Base-by-base conservation (phyloP, 1,284 basidiomycete genomes). In the Microbotryum violaceum region DNA sequence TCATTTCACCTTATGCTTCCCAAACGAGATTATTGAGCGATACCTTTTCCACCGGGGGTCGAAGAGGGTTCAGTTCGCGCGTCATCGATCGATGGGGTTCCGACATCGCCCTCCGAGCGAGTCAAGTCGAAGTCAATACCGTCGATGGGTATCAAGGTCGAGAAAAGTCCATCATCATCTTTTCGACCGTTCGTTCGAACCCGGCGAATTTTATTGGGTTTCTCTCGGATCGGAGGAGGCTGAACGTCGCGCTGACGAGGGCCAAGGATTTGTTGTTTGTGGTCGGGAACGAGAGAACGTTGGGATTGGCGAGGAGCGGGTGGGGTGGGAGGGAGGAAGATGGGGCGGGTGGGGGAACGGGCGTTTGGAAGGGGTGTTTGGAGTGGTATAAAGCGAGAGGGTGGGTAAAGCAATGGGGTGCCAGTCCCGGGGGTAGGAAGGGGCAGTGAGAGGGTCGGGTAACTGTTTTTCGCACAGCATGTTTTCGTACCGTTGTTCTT, bases 111-210 rank as follows among this genome's bases (percentile, higher is more conserved):
- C 79, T 81, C 53, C 82, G 88, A 47, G 83, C 80, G n/a, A 76
- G 80, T 73, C 74, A 82, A 53, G 81, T 93, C 56, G 90, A 92
- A 73, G 81, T 92, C 70, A 88, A 86, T 75, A 92, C 90, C 0
- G 89, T 93, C 10, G 90, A 93, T 72, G 92, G 91, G 18, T 97
- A 94, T 74, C 89, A 97, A 74, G 91, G 91, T 1, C 82, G 91
- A 53, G 90, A 97, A 77, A 96, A 96, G 78, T 84, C 88, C 16
- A 85, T 92, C 31, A 89, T 96, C 69, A 80, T 96, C 55, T 92
- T 96, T 73, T 90, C 87, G 49, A 92, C 91, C 1, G 89, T 92
- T 51, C 82, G 92, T 56, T 87, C 86, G 71, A 92, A 93, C 71
- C 66, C 78, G 7, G 75, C 72, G 7, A 87, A 87, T 20, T 81